These are phyloP conservation scores for Drechslerella dactyloides DNA, from an alignment of 2,329 filamentous ascomycete genomes.

Conservation along the genomic window DNA sequence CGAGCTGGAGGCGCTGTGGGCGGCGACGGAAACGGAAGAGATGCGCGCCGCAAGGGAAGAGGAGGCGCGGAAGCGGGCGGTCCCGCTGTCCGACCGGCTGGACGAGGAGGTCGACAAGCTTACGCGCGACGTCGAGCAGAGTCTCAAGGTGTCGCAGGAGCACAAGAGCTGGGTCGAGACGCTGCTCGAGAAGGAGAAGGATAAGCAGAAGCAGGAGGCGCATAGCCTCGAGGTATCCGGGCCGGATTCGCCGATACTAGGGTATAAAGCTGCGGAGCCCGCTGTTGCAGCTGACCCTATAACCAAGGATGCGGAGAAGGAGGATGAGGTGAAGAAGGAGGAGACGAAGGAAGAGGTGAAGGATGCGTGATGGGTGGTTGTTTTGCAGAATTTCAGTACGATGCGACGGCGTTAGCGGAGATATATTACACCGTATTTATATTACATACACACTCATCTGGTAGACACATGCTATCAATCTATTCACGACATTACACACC, in stretches of 20 bases:
- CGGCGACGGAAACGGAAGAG: slow-evolving; percentile 57
- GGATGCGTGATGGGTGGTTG: too few relatives aligned
- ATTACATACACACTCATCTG: too few relatives aligned
- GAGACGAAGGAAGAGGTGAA: neutral
- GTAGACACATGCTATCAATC: too few relatives aligned
- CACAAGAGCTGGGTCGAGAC: slow-evolving; percentile 34
- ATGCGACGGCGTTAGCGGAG: too few relatives aligned
- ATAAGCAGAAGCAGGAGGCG: slow-evolving; percentile 5
- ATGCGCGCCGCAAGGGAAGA: slow-evolving; percentile 61
- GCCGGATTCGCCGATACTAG: slow-evolving; percentile 20
- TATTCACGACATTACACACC: too few relatives aligned
- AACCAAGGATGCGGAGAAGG: neutral
- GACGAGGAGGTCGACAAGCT: slow-evolving; percentile 58
- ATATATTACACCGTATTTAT: too few relatives aligned
- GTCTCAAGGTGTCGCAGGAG: slow-evolving; percentile 52
- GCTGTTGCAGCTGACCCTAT: neutral
- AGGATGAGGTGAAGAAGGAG: neutral
- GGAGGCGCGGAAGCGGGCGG: slow-evolving; percentile 30
- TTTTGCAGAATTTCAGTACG: too few relatives aligned
- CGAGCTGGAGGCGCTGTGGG: slow-evolving; percentile 80
- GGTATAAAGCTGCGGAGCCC: slow-evolving; percentile 20
- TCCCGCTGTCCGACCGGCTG: slow-evolving; percentile 50
- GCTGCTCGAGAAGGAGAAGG: slow-evolving; percentile 26
- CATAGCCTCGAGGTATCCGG: neutral
- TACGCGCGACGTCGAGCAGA: slow-evolving; percentile 57